Conservation (phyloP, 768 basidiomycete species). For the Scleroderma bovista region DNA sequence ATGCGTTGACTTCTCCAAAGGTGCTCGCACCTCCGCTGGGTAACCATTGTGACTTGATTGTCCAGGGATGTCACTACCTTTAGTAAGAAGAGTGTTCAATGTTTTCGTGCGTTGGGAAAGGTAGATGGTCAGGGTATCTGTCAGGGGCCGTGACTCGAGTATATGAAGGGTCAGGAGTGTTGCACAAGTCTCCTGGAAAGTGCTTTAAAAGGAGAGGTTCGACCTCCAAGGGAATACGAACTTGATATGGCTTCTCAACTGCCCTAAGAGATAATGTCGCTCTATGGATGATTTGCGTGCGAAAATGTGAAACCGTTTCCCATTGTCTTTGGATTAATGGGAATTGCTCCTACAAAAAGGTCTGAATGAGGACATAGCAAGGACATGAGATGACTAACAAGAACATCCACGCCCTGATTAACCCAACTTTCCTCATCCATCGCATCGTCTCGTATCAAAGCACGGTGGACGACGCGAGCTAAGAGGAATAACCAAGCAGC, state of each 20-base stretch:
- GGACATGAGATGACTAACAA: slow-evolving; percentile 36
- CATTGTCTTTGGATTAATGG: slow-evolving; percentile 90
- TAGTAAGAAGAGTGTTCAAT: slow-evolving; percentile 41
- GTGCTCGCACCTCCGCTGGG: slow-evolving; percentile 14
- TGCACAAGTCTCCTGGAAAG: slow-evolving; percentile 61
- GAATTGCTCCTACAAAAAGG: slow-evolving; percentile 63
- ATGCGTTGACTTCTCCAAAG: slow-evolving; percentile 1
- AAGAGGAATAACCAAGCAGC: slow-evolving; percentile 88
- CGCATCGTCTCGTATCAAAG: slow-evolving; percentile 57
- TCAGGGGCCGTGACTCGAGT: slow-evolving; percentile 79
- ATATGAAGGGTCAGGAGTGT: slow-evolving; percentile 79
- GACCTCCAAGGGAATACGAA: slow-evolving; percentile 23
- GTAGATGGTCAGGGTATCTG: slow-evolving; percentile 65
- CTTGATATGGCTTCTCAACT: slow-evolving; percentile 45
- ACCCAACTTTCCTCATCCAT: slow-evolving; percentile 60
- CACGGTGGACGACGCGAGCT: slow-evolving; percentile 77
- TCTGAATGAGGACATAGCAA: background rate
- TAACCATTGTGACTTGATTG: slow-evolving; percentile 32
- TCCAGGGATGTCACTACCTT: slow-evolving; percentile 19
- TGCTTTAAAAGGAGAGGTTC: background rate
- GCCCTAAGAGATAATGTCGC: slow-evolving; percentile 80
- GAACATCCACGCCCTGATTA: slow-evolving; percentile 54
- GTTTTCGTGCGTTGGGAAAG: slow-evolving; percentile 66
- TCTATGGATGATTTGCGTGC: slow-evolving; percentile 82
- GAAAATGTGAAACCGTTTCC: slow-evolving; percentile 84